Base-by-base conservation (phyloP, 768 basidiomycete species). In the Plicaturopsis crispa region DNA sequence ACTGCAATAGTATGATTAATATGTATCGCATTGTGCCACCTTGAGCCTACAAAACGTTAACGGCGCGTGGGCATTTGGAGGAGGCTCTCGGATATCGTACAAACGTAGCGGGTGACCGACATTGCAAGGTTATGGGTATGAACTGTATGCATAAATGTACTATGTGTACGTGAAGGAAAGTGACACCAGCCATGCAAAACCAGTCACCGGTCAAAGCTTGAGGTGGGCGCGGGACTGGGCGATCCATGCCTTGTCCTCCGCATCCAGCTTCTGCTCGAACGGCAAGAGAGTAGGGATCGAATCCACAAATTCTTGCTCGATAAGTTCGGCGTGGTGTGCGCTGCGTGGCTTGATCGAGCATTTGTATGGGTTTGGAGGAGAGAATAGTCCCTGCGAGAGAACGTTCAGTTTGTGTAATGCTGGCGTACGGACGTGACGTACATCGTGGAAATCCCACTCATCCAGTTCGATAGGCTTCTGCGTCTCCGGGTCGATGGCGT, bases 321-420 rank as follows among this genome's bases (percentile, higher is more conserved):
- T 51, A 12, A 48, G 40, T 13, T 45, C 47, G 2, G 43, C 47
- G 31, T 42, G 38, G 18, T 26, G 31, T 2, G 18, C 5, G 20
- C 45, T 38, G n/a, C 55, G 53, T 11, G 47, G 42, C 2, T 33
- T 50, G 38, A 56, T 54, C 14, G 33, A 36, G 30, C 48, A 53
- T 24, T 35, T 43, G 43, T 53, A 56, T 3, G 49, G 47, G 6
- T 37, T 19, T 5, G 47, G 51, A 1, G 3, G 23, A 6, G 38
- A 33, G 26, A 38, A 18, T 16, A 49, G 16, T n/a, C 51, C 49
- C 51, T 53, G 24, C 11, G 2, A n/a, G 8, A 14, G 26, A 8
- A 8, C 26, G 26, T 8, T n/a, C n/a, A n/a, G n/a, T n/a, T n/a
- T n/a, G 26, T 28, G 10, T 8, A 28, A 28, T 28, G 26, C 14